These are phyloP conservation scores for Podila minutissima DNA, from an alignment of 192 early-diverging fungal species.

Conservation along the genomic window DNA sequence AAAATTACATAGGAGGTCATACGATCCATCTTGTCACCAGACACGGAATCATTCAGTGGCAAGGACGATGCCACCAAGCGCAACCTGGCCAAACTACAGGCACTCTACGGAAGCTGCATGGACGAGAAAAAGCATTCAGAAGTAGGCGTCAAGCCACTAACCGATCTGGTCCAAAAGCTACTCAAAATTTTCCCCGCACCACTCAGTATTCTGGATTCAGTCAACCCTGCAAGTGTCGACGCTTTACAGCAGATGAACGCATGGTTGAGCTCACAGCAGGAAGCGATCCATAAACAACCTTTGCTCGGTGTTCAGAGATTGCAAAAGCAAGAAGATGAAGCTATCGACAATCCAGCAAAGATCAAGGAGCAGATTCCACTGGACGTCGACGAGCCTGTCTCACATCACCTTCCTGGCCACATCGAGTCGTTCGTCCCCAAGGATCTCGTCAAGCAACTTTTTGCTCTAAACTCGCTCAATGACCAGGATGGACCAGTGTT, in stretches of 20 bases:
- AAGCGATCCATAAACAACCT: not conserved
- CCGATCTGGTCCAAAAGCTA: conserved; percentile 43
- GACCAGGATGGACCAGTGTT: not conserved
- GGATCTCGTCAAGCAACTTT: not conserved
- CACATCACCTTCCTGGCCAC: not conserved
- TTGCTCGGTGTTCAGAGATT: not conserved
- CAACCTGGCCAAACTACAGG: conserved; percentile 66
- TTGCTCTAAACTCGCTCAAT: not conserved
- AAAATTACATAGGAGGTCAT: conserved; percentile 47
- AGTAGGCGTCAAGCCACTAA: conserved; percentile 53
- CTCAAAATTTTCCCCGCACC: conserved; percentile 43
- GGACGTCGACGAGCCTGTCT: not conserved
- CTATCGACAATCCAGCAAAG: not conserved
- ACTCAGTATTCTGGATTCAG: conserved; percentile 22
- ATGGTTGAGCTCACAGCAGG: not conserved
- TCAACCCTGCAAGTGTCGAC: not conserved
- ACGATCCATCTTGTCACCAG: conserved; percentile 58
- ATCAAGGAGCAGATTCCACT: not conserved
- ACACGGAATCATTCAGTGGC: conserved; percentile 11
- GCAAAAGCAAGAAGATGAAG: not conserved
- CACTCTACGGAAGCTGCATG: conserved; percentile 67
- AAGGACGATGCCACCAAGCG: conserved; percentile 56
- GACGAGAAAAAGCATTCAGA: conserved; percentile 50
- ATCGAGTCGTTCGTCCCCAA: not conserved
- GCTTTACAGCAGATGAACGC: not conserved